Conservation (phyloP, 2,329 filamentous ascomycete species). For the Lachnellula arida region DNA sequence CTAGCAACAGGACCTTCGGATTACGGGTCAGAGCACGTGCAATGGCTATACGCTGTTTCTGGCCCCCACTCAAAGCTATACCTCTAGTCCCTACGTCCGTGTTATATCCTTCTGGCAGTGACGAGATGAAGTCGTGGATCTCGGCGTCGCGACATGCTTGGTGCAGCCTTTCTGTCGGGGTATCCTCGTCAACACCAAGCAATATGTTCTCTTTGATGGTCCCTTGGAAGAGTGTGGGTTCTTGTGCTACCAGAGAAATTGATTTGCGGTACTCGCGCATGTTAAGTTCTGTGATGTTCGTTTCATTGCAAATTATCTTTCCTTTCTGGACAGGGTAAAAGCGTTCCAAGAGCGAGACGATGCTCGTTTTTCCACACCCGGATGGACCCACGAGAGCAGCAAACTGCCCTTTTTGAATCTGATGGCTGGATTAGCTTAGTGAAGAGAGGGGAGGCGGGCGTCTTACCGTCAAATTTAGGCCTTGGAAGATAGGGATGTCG, state of each 20-base stretch:
- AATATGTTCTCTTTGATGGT: conserved; percentile 66
- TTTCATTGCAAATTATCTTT: conserved; percentile 58
- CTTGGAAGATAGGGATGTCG: conserved; percentile 52
- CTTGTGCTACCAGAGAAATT: conserved; percentile 69
- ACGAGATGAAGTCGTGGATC: conserved; percentile 48
- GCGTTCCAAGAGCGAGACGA: conserved; percentile 56
- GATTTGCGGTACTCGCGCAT: conserved; percentile 58
- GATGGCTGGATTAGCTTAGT: neutral
- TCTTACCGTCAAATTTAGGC: conserved; percentile 50
- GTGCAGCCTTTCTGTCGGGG: conserved; percentile 38
- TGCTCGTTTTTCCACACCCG: conserved; percentile 67
- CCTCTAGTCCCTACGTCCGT: conserved; percentile 45
- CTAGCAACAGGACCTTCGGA: conserved; percentile 49
- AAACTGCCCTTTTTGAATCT: conserved; percentile 62
- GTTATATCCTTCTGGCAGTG: conserved; percentile 45
- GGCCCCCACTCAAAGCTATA: conserved; percentile 47
- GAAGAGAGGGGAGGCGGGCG: neutral
- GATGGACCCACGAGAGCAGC: conserved; percentile 64
- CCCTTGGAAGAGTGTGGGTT: conserved; percentile 60
- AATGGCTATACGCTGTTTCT: conserved; percentile 52
- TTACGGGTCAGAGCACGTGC: conserved; percentile 50
- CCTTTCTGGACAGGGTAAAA: conserved; percentile 68
- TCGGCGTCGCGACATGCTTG: conserved; percentile 47
- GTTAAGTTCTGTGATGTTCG: conserved; percentile 54
- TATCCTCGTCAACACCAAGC: conserved; percentile 49